These are phyloP conservation scores for Phytophthora melonis DNA, from an alignment of 352 stramenopile genomes.

Conservation along the genomic window DNA sequence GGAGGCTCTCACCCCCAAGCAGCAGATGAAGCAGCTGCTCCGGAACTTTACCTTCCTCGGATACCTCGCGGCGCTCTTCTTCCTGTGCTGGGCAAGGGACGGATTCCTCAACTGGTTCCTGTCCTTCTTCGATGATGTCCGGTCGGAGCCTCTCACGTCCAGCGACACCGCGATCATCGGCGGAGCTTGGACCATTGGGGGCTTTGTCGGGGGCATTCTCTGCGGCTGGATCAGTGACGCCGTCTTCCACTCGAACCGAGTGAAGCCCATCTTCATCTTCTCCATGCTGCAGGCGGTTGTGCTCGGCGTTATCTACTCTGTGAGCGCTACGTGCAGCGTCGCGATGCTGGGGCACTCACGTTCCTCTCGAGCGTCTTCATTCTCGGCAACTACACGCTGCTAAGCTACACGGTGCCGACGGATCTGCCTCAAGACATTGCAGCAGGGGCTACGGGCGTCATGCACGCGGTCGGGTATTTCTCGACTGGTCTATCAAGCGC, in stretches of 20 bases:
- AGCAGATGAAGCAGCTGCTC: slow-evolving; percentile 63
- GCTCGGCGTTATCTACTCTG: slow-evolving; percentile 64
- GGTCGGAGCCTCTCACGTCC: slow-evolving; percentile 47
- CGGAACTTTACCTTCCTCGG: slow-evolving; percentile 72
- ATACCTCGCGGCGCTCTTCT: slow-evolving; percentile 78
- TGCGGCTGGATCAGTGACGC: slow-evolving; percentile 80
- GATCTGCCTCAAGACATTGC: slow-evolving; percentile 80
- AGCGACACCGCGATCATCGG: slow-evolving; percentile 71
- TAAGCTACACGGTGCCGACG: slow-evolving; percentile 79
- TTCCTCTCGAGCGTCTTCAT: slow-evolving; percentile 79
- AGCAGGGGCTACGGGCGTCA: slow-evolving; percentile 67
- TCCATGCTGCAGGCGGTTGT: slow-evolving; percentile 65
- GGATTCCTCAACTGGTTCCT: slow-evolving; percentile 85
- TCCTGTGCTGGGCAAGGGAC: slow-evolving; percentile 72
- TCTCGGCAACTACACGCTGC: slow-evolving; percentile 78
- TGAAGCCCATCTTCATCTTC: slow-evolving; percentile 81
- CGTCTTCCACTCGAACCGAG: slow-evolving; percentile 71
- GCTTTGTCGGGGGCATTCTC: slow-evolving; percentile 74
- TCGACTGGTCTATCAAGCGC: slow-evolving; percentile 70
- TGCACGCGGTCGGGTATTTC: slow-evolving; percentile 76
- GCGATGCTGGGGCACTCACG: slow-evolving; percentile 59
- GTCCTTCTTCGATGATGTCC: slow-evolving; percentile 80
- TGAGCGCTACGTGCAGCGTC: slow-evolving; percentile 64
- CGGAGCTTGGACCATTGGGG: slow-evolving; percentile 79
- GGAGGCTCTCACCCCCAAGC: slow-evolving; percentile 18